Evolutionary conservation across 768 basidiomycete species (phyloP).

Genomic region (Mycena olivaceomarginata): DNA sequence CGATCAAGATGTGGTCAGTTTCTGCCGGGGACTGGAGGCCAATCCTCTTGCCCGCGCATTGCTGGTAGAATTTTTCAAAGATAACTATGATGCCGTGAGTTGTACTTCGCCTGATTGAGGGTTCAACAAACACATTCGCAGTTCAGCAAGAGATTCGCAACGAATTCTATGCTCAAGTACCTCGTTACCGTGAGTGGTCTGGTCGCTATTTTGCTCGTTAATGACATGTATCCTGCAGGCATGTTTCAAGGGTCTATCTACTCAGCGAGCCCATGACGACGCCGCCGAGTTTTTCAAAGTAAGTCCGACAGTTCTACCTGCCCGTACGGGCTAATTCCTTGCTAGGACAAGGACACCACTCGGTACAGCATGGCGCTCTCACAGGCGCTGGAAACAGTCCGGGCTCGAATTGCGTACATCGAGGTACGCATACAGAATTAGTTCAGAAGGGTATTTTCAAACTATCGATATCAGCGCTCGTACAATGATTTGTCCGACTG

Average conservation of each 20-base stretch:
- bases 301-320: conserved; percentile 32
- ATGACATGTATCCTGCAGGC: not conserved
- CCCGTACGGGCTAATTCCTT: not conserved
- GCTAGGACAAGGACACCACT: conserved; percentile 64
- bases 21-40: conserved; percentile 61
- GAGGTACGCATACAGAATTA: conserved; percentile 52
- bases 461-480: conserved; percentile 15
- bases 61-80: conserved; percentile 66
- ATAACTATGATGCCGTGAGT: conserved; percentile 66
- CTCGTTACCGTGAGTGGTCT: conserved; percentile 21
- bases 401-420: conserved; percentile 65
- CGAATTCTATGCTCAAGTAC: conserved; percentile 57
- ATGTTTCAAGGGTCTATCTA: conserved; percentile 56
- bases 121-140: conserved; percentile 39
- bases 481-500: conserved; percentile 17
- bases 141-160: conserved; percentile 68
- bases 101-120: not conserved
- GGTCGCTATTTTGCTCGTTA: not conserved
- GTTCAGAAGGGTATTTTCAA: not conserved
- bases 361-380: conserved; percentile 66
- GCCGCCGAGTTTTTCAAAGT: conserved; percentile 76
- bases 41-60: conserved; percentile 65
- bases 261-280: conserved; percentile 68
- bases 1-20: conserved; percentile 63
- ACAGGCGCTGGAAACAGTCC: conserved; percentile 70